Base-by-base conservation (phyloP, 2,329 filamentous ascomycete species). In the Neonectria hederae region DNA sequence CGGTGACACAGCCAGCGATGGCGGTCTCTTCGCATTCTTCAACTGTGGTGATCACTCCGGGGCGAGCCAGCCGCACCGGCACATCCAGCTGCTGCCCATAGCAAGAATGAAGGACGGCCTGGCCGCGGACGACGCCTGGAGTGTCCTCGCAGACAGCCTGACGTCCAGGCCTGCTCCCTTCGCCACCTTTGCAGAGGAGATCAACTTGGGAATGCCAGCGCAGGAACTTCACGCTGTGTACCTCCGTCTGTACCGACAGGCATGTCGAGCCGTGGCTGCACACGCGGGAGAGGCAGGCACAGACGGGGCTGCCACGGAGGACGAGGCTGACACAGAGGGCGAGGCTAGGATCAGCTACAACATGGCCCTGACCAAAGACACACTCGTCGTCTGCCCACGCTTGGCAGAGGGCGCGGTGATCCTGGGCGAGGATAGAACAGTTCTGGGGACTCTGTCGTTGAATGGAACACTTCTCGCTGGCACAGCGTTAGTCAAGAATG, bases 51-150 rank as follows among this genome's bases (percentile, higher is more conserved):
- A 83, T 11, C 83, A 90, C 71, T 92, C 89, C 5, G 91, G 90
- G 3, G 90, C 90, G 1, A 91, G 88, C 68, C 90, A 93, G 75
- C 86, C 90, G 13, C 91, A 93, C 73, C 79, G 91, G 4, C 91
- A 93, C 72, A 76, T 93, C 26, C 91, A 93, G 76, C 83, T 93
- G n/a, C 77, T 93, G 4, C 89, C 90, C 0, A 83, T 92, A 0
- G 82, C 85, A 8, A 79, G 82, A 19, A 92, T 93, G 89, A 82
- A 79, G 38, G 83, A 84, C 13, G 87, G 86, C 0, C 69, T 89
- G 6, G 76, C 75, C 0, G 54, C 66, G 0, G 58, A 60, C 5
- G 68, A 60, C 2, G 64, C 65, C 3, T 90, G 88, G 88, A 67
- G 69, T 10, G 77, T 88, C 2, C 75, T 90, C 17, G 83, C 81